A percentile compares a stretch with the other conserved stretches of the same genome.
Conservation (phyloP, 306 rosid genomes). For the Castanea sativa region DNA sequence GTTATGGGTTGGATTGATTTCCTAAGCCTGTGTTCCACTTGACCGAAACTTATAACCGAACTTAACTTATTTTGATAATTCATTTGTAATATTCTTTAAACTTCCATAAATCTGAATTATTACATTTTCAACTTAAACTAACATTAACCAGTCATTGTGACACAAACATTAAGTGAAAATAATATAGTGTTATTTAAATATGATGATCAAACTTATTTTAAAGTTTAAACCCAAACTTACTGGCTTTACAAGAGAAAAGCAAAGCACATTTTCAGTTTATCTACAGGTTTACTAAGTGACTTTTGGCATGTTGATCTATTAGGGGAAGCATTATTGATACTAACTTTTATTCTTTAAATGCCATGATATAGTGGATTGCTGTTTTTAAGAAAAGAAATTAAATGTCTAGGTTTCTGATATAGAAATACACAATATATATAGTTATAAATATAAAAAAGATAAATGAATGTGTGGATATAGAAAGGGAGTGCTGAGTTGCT, state of each 20-base stretch:
- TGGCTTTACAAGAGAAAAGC: background rate
- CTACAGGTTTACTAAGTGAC: background rate
- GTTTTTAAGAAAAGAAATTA: background rate
- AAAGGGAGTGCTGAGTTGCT: background rate
- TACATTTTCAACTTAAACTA: background rate
- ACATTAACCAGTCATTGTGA: background rate
- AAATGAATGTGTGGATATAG: background rate
- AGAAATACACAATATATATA: background rate
- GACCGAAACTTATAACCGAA: background rate
- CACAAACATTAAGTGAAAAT: background rate
- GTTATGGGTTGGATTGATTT: background rate
- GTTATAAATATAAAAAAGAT: too few relatives aligned
- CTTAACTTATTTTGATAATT: background rate
- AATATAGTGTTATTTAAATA: background rate
- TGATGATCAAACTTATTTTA: background rate
- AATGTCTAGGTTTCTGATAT: background rate
- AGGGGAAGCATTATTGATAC: background rate
- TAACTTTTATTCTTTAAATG: background rate
- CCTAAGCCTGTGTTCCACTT: background rate
- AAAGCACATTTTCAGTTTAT: background rate
- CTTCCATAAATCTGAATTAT: background rate
- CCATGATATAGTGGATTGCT: background rate
- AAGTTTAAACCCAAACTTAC: background rate
- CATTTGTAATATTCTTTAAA: background rate
- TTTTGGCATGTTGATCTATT: background rate